Evolutionary conservation across 306 rosid genomes (phyloP).

Genomic region (Prosopis cineraria): DNA sequence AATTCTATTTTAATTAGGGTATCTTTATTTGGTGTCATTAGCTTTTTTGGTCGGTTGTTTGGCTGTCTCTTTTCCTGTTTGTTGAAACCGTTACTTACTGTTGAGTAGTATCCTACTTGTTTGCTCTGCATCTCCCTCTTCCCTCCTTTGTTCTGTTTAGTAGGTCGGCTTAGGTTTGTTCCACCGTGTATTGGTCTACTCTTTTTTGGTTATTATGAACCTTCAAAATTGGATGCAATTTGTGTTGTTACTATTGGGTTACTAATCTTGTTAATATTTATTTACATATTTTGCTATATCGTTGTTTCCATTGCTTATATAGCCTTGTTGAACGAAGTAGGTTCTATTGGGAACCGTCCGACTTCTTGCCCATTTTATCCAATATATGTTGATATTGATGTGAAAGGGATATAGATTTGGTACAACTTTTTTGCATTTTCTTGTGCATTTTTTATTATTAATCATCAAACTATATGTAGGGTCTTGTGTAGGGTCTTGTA

Average conservation of each 20-base stretch:
- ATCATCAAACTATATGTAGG: too few species aligned
- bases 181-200: constrained; percentile 11
- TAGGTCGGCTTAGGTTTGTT: constrained; percentile 27
- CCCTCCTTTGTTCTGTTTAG: constrained; percentile 13
- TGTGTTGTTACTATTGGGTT: constrained; percentile 22
- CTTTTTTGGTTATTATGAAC: constrained; percentile 20
- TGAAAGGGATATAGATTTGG: too few species aligned
- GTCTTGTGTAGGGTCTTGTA: too few species aligned
- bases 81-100: constrained; percentile 34
- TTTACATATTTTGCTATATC: not conserved
- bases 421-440: too few species aligned
- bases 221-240: constrained; percentile 35
- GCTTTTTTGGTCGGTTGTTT: constrained; percentile 39
- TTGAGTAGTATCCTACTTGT: constrained; percentile 35
- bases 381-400: too few species aligned
- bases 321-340: not conserved
- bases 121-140: constrained; percentile 31
- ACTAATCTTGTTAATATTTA: constrained; percentile 28
- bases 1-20: constrained; percentile 39
- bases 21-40: constrained; percentile 35
- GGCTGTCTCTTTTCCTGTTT: constrained; percentile 32
- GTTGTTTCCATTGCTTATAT: not conserved
- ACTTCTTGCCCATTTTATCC: too few species aligned
- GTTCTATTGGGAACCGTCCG: not conserved
- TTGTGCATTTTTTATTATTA: too few species aligned